Percentiles rank a stretch among this genome's conserved stretches.
phyloP scores from a whole-genome alignment of 2,329 filamentous ascomycete genomes.

The Aspergillus thermomutatus region DNA sequence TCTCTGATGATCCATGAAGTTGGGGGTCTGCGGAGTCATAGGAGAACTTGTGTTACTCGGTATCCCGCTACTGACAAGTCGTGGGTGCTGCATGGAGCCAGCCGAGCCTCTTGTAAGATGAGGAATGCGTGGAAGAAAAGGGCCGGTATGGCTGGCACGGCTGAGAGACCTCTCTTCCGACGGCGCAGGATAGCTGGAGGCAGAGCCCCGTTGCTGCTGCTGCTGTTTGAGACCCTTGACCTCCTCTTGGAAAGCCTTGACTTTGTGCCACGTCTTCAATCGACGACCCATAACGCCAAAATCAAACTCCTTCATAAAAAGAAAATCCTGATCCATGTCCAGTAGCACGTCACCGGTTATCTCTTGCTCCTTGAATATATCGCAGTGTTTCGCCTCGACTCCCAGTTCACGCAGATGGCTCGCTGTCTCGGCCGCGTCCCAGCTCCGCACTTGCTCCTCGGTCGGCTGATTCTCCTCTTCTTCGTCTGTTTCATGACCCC shows the following conservation, averaged over 20 bases:
- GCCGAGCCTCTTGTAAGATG: slow-evolving; percentile 23
- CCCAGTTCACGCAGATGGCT: slow-evolving; percentile 83
- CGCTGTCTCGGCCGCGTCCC: slow-evolving; percentile 79
- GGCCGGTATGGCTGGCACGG: slow-evolving; percentile 34
- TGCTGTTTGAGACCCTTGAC: slow-evolving; percentile 59
- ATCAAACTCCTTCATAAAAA: slow-evolving; percentile 94
- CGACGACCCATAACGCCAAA: slow-evolving; percentile 85
- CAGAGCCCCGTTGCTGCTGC: slow-evolving; percentile 29
- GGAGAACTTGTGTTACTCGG: slow-evolving; percentile 40
- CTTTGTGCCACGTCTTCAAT: slow-evolving; percentile 94
- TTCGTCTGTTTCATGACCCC: slow-evolving; percentile 91
- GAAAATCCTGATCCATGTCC: slow-evolving; percentile 90
- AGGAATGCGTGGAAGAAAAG: slow-evolving; percentile 45
- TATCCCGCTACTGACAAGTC: slow-evolving; percentile 24
- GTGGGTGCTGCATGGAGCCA: slow-evolving; percentile 27
- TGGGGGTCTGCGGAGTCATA: slow-evolving; percentile 42
- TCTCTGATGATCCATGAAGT: slow-evolving; percentile 40
- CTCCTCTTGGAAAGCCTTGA: slow-evolving; percentile 87
- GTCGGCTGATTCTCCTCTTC: slow-evolving; percentile 74
- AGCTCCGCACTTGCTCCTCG: slow-evolving; percentile 70
- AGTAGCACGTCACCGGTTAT: slow-evolving; percentile 91
- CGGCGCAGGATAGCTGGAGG: slow-evolving; percentile 43
- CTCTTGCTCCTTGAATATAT: slow-evolving; percentile 93
- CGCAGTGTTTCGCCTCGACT: slow-evolving; percentile 85
- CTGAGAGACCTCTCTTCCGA: slow-evolving; percentile 45